Evolutionary conservation across 805 yeast species (phyloP), one percentile per base, ranked within the genome.

Genomic region (Wickerhamomyces tratensis): DNA sequence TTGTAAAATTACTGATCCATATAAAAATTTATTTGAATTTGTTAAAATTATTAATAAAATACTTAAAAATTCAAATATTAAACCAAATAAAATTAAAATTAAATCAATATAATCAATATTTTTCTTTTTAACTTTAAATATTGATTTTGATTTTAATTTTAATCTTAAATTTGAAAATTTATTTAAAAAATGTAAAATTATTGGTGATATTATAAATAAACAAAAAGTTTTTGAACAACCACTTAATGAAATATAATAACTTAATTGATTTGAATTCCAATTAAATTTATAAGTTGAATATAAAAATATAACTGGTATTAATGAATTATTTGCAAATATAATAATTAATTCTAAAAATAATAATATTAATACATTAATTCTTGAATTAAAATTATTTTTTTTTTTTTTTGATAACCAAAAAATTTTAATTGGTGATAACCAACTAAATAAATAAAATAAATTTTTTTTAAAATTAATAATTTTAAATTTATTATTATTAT

Each of bases 41-140:
- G 74, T 63, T 5, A 63, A 33, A 2, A 67, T 56, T 25, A 70
- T 46, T 1, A 66, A 44, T 0, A 66, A 25, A 10, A 67, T 59
- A 2, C 74, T 69, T 1, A 71, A 7, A 0, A 61, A 41, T 37
- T 76, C 78, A 43, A 62, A 56, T 0, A 57, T 5, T 11, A 58
- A 38, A 8, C 67, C 62, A 11, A 58, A 36, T 20, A 62, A 42
- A 5, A 69, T 51, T 43, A 69, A 60, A 6, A 65, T 45, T 38
- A 62, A 63, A 51, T 79, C 85, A 35, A 74, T 59, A 49, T 58
- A 53, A 57, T 83, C 94, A 14, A 79, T 60, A n/a, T 71, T 65
- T 11, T 59, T 51, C 25, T 60, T 53, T 40, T 67, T 54, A 1
- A 67, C 61, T 7, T 50, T 52, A 46, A 71, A 65, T 20, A 20